Evolutionary conservation across 2,329 filamentous ascomycete genomes (phyloP), one percentile per base, ranked within the genome.

Genomic region (Cytospora paraplurivora): DNA sequence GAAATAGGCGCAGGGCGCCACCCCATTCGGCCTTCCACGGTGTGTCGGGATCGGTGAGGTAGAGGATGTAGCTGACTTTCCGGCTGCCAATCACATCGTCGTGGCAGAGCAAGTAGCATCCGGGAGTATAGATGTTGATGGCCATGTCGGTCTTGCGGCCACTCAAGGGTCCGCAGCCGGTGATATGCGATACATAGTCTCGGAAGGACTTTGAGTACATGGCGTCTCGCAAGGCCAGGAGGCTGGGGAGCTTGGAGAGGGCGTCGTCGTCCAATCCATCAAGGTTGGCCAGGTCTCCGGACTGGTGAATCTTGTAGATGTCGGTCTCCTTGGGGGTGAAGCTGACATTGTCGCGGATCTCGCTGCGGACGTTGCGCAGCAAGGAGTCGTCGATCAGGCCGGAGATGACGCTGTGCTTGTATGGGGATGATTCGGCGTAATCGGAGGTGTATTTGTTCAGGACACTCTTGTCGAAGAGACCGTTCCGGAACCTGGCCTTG

Each of bases 221-320:
- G 53, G 93, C 92, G 78, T 99, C 93, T 76, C 95, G 91, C n/a
- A 99, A 86, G 66, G 88, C 86, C 51, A 97, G 86, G n/a, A 99
- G 82, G 13, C 92, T 96, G 0, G 95, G 95, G 15, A 99, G 81
- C 73, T 92, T 93, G 66, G 89, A 85, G 61, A 98, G 84, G 7
- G 93, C 93, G 8, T 88, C 88, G 73, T 96, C 89, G 67, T 96
- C 92, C 51, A 99, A 85, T 32, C 95, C 95, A 76, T 97, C 94
- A 64, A 99, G 87, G 77, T 99, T 99, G 54, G 95, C 95, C 38
- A 99, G 85, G 75, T 99, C 95, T 68, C 95, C 95, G 5, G 94
- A 98, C 81, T 99, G 95, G 83, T 97, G 93, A 73, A 99, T 98
- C 78, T 96, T 97, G 85, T 99, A 99, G 71, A 99, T 99, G 76